Evolutionary conservation across 306 rosid species (phyloP).

Genomic region (Inga laurina): DNA sequence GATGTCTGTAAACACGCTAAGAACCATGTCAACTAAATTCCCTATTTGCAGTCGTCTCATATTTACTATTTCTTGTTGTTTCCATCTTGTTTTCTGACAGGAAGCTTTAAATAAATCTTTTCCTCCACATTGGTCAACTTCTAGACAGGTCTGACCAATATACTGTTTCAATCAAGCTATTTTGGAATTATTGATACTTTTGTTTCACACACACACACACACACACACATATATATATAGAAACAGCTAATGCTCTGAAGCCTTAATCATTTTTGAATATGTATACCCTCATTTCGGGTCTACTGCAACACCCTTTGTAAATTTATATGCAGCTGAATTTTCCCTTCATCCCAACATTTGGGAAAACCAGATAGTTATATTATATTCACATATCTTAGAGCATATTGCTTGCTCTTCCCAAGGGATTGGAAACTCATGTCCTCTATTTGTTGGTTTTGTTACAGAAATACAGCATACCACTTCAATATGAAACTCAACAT

Average conservation of each 20-base stretch:
- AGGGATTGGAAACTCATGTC: not conserved
- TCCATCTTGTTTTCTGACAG: slow-evolving; percentile 8
- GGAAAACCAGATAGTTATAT: slow-evolving; percentile 28
- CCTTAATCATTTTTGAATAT: slow-evolving; percentile 29
- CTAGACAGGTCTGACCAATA: slow-evolving; percentile 21
- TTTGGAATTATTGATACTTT: not conserved
- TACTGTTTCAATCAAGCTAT: not conserved
- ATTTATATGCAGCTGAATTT: slow-evolving; percentile 7
- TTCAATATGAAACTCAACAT: slow-evolving; percentile 4
- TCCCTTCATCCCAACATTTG: not conserved
- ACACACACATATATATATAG: too few relatives aligned
- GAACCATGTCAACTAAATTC: slow-evolving; percentile 5
- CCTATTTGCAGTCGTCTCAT: not conserved
- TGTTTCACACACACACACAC: too few relatives aligned
- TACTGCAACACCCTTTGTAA: not conserved
- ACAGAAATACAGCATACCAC: not conserved
- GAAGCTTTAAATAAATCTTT: not conserved
- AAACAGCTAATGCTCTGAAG: not conserved
- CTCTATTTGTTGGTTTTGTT: slow-evolving; percentile 1
- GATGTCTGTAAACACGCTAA: slow-evolving; percentile 30
- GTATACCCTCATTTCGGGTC: slow-evolving; percentile 7
- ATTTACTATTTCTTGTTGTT: not conserved
- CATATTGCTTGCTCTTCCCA: slow-evolving; percentile 5
- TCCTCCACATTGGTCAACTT: slow-evolving; percentile 10
- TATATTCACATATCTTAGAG: slow-evolving; percentile 5